Evolutionary conservation across 2,329 filamentous ascomycete species (phyloP).

Genomic region (Aspergillus versicolor): DNA sequence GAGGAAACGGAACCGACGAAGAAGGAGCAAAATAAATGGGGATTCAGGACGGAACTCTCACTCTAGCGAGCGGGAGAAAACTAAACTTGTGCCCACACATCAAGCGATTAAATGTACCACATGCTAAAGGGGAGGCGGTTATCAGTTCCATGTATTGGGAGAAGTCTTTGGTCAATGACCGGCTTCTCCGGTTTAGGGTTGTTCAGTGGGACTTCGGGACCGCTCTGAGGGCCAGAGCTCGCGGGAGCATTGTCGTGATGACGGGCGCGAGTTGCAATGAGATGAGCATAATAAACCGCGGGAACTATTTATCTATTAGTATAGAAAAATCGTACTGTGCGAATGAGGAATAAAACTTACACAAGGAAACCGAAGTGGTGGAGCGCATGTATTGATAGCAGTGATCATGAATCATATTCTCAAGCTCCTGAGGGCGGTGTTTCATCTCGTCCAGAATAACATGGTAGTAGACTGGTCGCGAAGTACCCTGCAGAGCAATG

Average conservation of each 20-base stretch:
- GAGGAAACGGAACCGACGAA: background rate
- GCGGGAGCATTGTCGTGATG: constrained; percentile 63
- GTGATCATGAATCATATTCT: constrained; percentile 90
- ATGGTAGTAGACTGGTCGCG: constrained; percentile 88
- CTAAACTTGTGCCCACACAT: background rate
- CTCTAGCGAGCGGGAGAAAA: background rate
- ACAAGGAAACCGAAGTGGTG: constrained; percentile 85
- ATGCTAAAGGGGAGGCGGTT: constrained; percentile 35
- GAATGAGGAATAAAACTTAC: constrained; percentile 25
- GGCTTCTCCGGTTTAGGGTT: constrained; percentile 28
- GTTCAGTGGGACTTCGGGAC: constrained; percentile 35
- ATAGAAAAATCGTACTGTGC: background rate
- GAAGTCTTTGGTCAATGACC: constrained; percentile 32
- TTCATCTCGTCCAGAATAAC: constrained; percentile 80
- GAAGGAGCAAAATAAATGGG: background rate
- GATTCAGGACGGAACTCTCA: too few relatives aligned
- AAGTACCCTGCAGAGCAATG: constrained; percentile 87
- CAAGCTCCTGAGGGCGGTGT: constrained; percentile 66
- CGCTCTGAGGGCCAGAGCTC: constrained; percentile 41
- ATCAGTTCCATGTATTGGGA: constrained; percentile 31
- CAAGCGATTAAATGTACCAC: constrained; percentile 38
- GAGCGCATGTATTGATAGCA: constrained; percentile 92
- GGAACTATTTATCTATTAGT: constrained; percentile 50
- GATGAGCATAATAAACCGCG: constrained; percentile 92
- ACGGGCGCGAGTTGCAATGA: constrained; percentile 77